A percentile compares a stretch with the other conserved stretches of the same genome.
phyloP scores from a whole-genome alignment of 148 eudicot species.

The Rhododendron henanense region DNA sequence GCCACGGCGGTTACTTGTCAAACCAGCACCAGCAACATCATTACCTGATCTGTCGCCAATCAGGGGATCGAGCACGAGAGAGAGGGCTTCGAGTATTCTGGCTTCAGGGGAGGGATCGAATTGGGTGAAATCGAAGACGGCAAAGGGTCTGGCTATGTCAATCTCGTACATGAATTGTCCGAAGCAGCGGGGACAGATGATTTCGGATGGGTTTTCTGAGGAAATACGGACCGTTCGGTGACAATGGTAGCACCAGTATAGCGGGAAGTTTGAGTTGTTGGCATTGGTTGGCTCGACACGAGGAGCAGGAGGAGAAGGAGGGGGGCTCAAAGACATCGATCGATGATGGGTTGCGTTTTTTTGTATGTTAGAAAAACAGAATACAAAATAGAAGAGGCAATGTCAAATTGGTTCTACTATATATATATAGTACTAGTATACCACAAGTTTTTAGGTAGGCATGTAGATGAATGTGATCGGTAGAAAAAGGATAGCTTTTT shows the following conservation, averaged over 20 bases:
- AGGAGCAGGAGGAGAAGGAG: conserved; percentile 19
- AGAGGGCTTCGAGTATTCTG: conserved; percentile 61
- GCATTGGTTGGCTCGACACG: conserved; percentile 9
- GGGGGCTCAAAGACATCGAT: conserved; percentile 48
- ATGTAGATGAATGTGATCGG: not conserved
- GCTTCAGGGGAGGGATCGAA: conserved; percentile 70
- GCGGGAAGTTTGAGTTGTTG: conserved; percentile 29
- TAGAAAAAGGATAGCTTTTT: conserved; percentile 20
- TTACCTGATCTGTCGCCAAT: not conserved
- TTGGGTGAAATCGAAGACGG: conserved; percentile 37
- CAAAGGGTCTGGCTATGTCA: conserved; percentile 31
- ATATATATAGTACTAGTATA: not conserved
- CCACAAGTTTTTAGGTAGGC: not conserved
- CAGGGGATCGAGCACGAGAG: conserved; percentile 55
- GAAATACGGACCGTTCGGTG: conserved; percentile 52
- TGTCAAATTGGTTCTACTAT: not conserved
- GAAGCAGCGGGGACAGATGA: conserved; percentile 67
- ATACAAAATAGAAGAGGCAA: not conserved
- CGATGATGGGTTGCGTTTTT: not conserved
- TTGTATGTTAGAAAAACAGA: not conserved
- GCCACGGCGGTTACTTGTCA: not conserved
- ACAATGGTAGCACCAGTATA: conserved; percentile 88
- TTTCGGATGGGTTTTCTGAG: conserved; percentile 34
- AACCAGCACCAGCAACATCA: conserved; percentile 9
- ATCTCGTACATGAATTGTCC: conserved; percentile 67